Evolutionary conservation across 768 basidiomycete species (phyloP), one percentile per base, ranked within the genome.

Genomic region (Tricholomella constricta): DNA sequence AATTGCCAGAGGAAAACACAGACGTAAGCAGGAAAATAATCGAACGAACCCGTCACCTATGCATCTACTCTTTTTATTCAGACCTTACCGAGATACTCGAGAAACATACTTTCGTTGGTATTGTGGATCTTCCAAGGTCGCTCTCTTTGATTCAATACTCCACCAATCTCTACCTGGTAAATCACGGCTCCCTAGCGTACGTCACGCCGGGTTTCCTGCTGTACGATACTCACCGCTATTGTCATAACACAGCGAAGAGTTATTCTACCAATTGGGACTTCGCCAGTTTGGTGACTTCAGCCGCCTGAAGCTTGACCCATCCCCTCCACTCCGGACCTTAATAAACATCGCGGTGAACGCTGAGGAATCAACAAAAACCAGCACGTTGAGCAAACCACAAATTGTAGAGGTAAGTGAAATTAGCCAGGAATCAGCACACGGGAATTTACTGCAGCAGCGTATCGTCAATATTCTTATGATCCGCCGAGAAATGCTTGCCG

Each of bases 201-300:
- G 91, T 81, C n/a, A 1, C 22, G 19, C 35, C 9, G 10, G 31
- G 31, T 41, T 17, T 25, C 31, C 42, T 14, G 19, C 40, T 45
- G 10, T 8, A 15, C 45, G 10, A n/a, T 26, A 6, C 17, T 43
- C 25, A 12, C 40, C 9, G 38, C 38, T 54, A 48, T 53, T 20
- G 19, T 48, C 34, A 2, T 41, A 37, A 36, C 55, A 3, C 34
- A 97, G 94, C 0, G 94, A 97, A 63, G 94, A 97, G 60, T 77
- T 97, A 29, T 96, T 98, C 68, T 98, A 97, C 69, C 97, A 99
- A 64, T 80, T 99, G 6, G 92, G 84, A 2, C 71, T 98, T 23
- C 79, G 91, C 15, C 96, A 98, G 67, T 99, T 99, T 62, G 92
- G 94, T 2, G 81, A 89, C 55, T 82, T 89, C 56, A 79, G 82